Evolutionary conservation across 306 rosid species (phyloP).

Genomic region (Styphnolobium japonicum): DNA sequence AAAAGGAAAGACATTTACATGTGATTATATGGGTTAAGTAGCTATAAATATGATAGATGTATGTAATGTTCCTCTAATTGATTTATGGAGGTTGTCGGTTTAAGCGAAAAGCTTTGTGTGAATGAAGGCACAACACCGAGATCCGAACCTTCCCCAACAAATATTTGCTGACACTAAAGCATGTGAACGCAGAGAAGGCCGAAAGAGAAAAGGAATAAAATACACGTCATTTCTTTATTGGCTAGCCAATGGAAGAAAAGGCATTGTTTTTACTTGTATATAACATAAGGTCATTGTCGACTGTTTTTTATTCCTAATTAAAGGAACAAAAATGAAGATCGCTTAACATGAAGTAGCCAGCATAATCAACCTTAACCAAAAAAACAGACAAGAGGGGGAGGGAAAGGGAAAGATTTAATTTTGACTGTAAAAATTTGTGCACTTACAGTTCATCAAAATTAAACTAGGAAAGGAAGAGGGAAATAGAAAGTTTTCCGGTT

Average conservation of each 20-base stretch:
- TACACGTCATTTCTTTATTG: neutral
- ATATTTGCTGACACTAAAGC: conserved; percentile 21
- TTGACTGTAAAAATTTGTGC: no score
- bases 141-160: neutral
- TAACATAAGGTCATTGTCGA: neutral
- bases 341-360: neutral
- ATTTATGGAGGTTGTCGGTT: neutral
- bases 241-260: neutral
- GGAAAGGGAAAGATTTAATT: neutral
- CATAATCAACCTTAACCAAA: neutral
- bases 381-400: neutral
- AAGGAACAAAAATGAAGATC: neutral
- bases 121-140: neutral
- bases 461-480: no score
- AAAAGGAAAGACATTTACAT: neutral
- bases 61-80: neutral
- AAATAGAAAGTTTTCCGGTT: neutral
- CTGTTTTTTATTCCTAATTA: neutral
- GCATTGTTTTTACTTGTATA: neutral
- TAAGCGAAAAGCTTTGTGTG: neutral
- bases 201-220: conserved; percentile 4
- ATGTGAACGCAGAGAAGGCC: neutral
- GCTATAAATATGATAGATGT: neutral
- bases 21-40: neutral
- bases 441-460: no score